A percentile compares a stretch with the other conserved stretches of the same genome.
phyloP scores from a whole-genome alignment of 2,329 filamentous ascomycete genomes.

The Trichoderma endophyticum region DNA sequence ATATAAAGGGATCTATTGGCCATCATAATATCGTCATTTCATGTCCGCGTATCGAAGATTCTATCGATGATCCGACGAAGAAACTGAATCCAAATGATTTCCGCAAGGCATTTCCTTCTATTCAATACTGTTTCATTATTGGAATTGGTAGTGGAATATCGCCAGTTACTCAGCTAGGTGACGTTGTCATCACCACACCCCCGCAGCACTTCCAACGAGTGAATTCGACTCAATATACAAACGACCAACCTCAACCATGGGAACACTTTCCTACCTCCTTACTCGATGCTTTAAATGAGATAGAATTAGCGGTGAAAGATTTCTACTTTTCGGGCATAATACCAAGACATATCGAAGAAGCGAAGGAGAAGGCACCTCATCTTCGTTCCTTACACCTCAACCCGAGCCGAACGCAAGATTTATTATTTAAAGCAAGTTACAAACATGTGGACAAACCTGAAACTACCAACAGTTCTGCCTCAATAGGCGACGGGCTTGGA shows the following conservation, averaged over 20 bases:
- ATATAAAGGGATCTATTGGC: background rate
- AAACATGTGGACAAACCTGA: background rate
- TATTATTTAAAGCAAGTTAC: background rate
- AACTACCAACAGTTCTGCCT: background rate
- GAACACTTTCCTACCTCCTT: background rate
- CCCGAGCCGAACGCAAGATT: background rate
- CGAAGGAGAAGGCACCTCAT: background rate
- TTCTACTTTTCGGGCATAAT: background rate
- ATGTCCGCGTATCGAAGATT: background rate
- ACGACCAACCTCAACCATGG: fast-evolving
- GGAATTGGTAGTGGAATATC: background rate
- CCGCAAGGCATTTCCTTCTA: background rate
- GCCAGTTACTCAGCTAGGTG: background rate
- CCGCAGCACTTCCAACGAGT: background rate
- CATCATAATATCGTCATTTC: background rate
- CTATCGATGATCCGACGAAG: fast-evolving
- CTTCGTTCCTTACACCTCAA: background rate
- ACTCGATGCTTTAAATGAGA: background rate
- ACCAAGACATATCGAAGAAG: background rate
- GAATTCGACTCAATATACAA: background rate
- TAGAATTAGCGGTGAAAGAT: background rate
- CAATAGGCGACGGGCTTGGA: background rate
- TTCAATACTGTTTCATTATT: background rate
- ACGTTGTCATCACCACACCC: background rate
- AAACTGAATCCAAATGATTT: background rate